A percentile compares a stretch with the other conserved stretches of the same genome.
Evolutionary conservation across 2,329 filamentous ascomycete genomes (phyloP).

Genomic region (Lachnellula willkommii): DNA sequence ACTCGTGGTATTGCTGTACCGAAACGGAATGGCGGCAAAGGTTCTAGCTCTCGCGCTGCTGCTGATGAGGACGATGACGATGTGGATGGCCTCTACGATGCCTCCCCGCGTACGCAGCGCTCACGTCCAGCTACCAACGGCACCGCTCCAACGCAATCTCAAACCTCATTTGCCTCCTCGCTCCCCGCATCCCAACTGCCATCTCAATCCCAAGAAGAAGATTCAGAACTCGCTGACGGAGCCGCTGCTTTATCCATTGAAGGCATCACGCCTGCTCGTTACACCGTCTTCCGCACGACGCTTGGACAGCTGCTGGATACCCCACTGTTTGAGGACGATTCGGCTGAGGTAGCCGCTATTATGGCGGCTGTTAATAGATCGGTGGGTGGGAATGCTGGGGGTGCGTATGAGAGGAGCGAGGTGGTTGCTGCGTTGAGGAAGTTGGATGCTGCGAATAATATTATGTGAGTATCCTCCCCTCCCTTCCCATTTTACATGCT

Average conservation of each 20-base stretch:
- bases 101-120: slow-evolving; percentile 26
- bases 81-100: slow-evolving; percentile 33
- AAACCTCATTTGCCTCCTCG: slow-evolving; percentile 38
- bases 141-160: slow-evolving; percentile 24
- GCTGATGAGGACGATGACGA: slow-evolving; percentile 47
- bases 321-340: slow-evolving; percentile 80
- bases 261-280: slow-evolving; percentile 47
- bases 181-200: slow-evolving; percentile 31
- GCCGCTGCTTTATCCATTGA: slow-evolving; percentile 27
- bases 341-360: slow-evolving; percentile 68
- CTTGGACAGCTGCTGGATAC: slow-evolving; percentile 80
- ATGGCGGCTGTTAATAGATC: slow-evolving; percentile 74
- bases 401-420: slow-evolving; percentile 65
- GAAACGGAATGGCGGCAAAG: slow-evolving; percentile 25
- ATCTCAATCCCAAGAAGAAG: slow-evolving; percentile 27
- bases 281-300: slow-evolving; percentile 70
- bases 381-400: slow-evolving; percentile 48
- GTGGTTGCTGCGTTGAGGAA: slow-evolving; percentile 70
- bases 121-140: slow-evolving; percentile 15
- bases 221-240: slow-evolving; percentile 23
- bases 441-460: slow-evolving; percentile 78
- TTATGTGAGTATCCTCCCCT: slow-evolving; percentile 67
- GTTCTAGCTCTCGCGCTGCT: slow-evolving; percentile 31
- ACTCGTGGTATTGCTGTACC: slow-evolving; percentile 27
- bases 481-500: background rate